These are phyloP conservation scores for Fagopyrum esculentum DNA, from an alignment of 148 eudicot genomes.

Conservation along the genomic window DNA sequence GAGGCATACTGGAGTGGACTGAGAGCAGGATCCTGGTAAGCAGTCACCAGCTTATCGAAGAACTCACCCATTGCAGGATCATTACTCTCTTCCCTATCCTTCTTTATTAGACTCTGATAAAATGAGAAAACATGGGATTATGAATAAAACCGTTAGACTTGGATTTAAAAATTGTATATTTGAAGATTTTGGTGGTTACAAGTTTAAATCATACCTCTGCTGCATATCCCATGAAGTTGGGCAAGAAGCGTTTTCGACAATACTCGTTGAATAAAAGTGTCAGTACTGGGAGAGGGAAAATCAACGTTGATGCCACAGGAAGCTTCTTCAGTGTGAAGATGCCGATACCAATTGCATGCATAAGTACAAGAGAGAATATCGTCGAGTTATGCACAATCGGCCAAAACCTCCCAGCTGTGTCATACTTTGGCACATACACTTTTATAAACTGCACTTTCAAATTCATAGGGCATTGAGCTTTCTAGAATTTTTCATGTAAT, in stretches of 20 bases:
- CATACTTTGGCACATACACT: conserved; percentile 64
- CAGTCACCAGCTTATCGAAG: conserved; percentile 29
- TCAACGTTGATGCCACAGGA: conserved; percentile 34
- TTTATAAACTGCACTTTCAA: conserved; percentile 50
- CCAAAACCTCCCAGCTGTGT: conserved; percentile 74
- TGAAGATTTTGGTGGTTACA: too few species aligned
- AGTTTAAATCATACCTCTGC: conserved; percentile 44
- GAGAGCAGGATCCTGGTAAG: conserved; percentile 52
- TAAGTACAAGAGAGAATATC: conserved; percentile 63
- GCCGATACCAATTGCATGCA: conserved; percentile 70
- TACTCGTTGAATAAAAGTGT: conserved; percentile 74
- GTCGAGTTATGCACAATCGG: conserved; percentile 64
- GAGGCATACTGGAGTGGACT: conserved; percentile 27
- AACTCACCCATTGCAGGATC: conserved; percentile 47
- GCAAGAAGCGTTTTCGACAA: conserved; percentile 69
- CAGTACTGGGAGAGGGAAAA: conserved; percentile 56
- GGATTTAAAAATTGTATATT: too few species aligned
- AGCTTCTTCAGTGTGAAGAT: conserved; percentile 63
- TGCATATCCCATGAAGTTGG: conserved; percentile 49
- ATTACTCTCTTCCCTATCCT: conserved; percentile 46
- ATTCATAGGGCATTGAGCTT: conserved; percentile 3
- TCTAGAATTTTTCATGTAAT: background rate
- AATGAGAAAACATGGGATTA: background rate
- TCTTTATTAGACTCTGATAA: conserved; percentile 45
- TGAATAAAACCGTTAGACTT: background rate